phyloP scores from a whole-genome alignment of 768 basidiomycete species.

The Tricholoma hemisulphureum region DNA sequence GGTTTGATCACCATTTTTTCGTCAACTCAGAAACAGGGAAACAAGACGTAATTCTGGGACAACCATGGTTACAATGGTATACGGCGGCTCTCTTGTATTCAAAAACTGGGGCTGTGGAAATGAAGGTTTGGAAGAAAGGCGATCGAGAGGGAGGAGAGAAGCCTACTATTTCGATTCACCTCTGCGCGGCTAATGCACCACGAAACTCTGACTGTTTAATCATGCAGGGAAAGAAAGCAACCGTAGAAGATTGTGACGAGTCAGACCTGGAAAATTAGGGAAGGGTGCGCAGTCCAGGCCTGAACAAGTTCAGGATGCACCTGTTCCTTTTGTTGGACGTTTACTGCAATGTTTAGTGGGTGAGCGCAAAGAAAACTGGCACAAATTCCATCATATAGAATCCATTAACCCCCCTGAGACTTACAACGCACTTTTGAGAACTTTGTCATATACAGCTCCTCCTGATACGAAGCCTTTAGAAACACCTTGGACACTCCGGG shows the following conservation, averaged over 20 bases:
- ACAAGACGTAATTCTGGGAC: slow-evolving; percentile 22
- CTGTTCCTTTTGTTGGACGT: slow-evolving; percentile 14
- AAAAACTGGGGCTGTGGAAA: slow-evolving; percentile 9
- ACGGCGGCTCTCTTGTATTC: slow-evolving; percentile 11
- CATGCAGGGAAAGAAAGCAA: neutral
- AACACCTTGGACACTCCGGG: slow-evolving; percentile 9
- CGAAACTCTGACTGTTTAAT: neutral
- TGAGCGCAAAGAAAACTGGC: neutral
- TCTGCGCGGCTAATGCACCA: neutral
- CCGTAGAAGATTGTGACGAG: neutral
- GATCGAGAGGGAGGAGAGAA: neutral
- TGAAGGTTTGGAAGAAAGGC: slow-evolving; percentile 19
- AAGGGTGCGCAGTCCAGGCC: slow-evolving; percentile 5
- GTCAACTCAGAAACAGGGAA: slow-evolving; percentile 4
- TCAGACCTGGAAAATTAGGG: slow-evolving; percentile 11
- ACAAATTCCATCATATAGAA: slow-evolving; percentile 2
- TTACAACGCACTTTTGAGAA: slow-evolving; percentile 11
- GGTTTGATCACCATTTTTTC: slow-evolving; percentile 29
- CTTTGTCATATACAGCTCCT: slow-evolving; percentile 3
- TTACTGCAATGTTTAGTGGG: slow-evolving; percentile 9
- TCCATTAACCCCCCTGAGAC: slow-evolving; percentile 9
- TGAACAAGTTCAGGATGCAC: slow-evolving; percentile 1
- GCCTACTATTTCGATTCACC: slow-evolving; percentile 9
- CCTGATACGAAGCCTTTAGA: neutral
- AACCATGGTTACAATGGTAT: slow-evolving; percentile 26